Base-by-base conservation (phyloP, 306 rosid genomes). In the Gleditsia sinensis region DNA sequence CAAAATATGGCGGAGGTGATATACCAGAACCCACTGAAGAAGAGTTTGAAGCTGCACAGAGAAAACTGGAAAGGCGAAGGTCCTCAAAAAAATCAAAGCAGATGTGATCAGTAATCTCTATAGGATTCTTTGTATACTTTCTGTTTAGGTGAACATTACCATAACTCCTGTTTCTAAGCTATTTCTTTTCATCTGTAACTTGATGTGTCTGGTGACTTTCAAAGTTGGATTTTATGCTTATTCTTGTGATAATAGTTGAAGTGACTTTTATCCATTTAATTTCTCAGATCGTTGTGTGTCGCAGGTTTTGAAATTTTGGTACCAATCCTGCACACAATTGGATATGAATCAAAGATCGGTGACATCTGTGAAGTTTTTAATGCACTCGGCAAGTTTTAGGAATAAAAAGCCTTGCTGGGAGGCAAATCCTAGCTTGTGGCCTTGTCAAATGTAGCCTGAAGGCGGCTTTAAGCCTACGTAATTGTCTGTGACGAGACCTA, bases 1-100 rank as follows among this genome's bases (percentile, higher is more conserved):
- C 97, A 3, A 93, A 86, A 76, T 91, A 88, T 51, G 93, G 96
- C n/a, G 90, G 96, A 16, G 64, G 55, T 51, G 78, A 75, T 69
- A 40, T 75, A 69, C 80, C 88, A 3, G 96, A 91, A 68, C 96
- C 98, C 28, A 86, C 96, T 1, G 98, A 91, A 60, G 96, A 89
- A 69, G 97, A 93, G 71, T 93, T 91, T 19, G 84, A 87, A 81
- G 98, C 96, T 80, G 78, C 86, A 20, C 88, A 83, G 90, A 84
- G 78, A 81, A 89, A 85, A 83, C 77, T 93, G 42, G 97, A 91
- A 71, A 76, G 82, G 13, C 84, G 88, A 67, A 83, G 85, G 69
- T 55, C 86, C 64, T 87, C 93, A 20, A 88, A 83, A 60, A 88
- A 74, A 46, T 64, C 88, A 34, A 88, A 70, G 84, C 69, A 63